These are phyloP conservation scores for Cercospora brassicicola DNA, from an alignment of 2,329 filamentous ascomycete genomes.

Conservation along the genomic window DNA sequence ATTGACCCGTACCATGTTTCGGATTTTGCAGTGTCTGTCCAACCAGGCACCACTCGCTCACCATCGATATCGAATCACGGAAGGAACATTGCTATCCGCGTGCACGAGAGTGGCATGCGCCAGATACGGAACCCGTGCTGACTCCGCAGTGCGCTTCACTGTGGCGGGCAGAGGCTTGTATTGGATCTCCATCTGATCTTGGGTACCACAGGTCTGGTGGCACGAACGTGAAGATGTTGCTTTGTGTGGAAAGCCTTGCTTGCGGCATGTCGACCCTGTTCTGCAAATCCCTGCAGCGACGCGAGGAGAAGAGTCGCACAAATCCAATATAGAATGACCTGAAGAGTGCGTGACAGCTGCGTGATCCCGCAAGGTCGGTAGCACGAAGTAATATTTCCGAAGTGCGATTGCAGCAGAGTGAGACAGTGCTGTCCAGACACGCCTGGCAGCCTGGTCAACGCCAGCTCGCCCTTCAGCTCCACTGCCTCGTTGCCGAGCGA, in stretches of 20 bases:
- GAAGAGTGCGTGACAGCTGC: conserved; percentile 16
- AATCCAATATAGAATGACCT: not conserved
- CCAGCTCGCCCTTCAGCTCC: conserved; percentile 4
- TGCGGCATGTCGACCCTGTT: conserved; percentile 4
- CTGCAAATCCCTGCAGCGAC: conserved; percentile 16
- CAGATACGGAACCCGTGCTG: not conserved
- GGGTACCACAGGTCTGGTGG: conserved; percentile 2
- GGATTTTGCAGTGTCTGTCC: not conserved
- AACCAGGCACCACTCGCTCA: not conserved
- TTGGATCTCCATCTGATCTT: not conserved
- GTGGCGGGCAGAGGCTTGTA: not conserved
- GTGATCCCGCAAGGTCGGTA: conserved; percentile 13
- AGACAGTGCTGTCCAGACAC: not conserved
- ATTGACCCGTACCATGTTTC: not conserved
- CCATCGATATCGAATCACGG: not conserved
- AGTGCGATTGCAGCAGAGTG: conserved; percentile 14
- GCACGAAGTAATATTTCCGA: conserved; percentile 12
- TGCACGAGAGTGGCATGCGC: not conserved
- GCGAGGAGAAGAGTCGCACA: not conserved
- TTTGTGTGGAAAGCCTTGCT: conserved; percentile 13
- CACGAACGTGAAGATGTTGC: conserved; percentile 12
- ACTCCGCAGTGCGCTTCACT: not conserved
- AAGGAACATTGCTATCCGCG: not conserved
- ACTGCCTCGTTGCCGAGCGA: conserved; percentile 3
- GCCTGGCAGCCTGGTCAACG: conserved; percentile 1